Evolutionary conservation across 495 filamentous ascomycete species (phyloP).

Genomic region (Bryoglossum gracile): DNA sequence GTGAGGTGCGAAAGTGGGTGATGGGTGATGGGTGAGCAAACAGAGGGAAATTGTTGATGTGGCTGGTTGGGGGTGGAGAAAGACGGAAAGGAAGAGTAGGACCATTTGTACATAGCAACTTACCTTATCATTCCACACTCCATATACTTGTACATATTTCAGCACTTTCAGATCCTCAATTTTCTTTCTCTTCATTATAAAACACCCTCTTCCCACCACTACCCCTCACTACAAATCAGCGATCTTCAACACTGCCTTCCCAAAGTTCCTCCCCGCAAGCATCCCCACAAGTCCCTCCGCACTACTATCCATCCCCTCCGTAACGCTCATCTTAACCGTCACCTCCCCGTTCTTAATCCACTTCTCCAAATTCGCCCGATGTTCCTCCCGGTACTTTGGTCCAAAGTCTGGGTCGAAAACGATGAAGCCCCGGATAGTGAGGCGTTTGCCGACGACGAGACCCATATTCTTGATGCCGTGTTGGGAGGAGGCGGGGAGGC

Average conservation of each 20-base stretch:
- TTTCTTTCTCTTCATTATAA: too few relatives aligned
- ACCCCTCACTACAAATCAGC: slow-evolving; percentile 23
- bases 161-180: too few relatives aligned
- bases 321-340: slow-evolving; percentile 60
- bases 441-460: slow-evolving; percentile 34
- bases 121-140: too few relatives aligned
- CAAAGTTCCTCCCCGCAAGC: slow-evolving; percentile 80
- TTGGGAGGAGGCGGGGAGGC: slow-evolving; percentile 43
- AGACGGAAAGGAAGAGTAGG: too few relatives aligned
- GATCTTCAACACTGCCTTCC: slow-evolving; percentile 80
- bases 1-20: too few relatives aligned
- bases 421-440: slow-evolving; percentile 67
- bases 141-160: too few relatives aligned
- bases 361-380: slow-evolving; percentile 71
- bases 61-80: too few relatives aligned
- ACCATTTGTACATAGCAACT: too few relatives aligned
- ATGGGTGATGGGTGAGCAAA: too few relatives aligned
- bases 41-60: too few relatives aligned
- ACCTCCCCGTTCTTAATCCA: slow-evolving; percentile 81
- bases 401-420: slow-evolving; percentile 57
- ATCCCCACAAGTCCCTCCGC: slow-evolving; percentile 72
- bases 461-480: slow-evolving; percentile 65
- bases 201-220: too few relatives aligned
- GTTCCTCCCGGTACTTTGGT: slow-evolving; percentile 62
- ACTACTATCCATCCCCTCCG: slow-evolving; percentile 77